Evolutionary conservation across 1,284 basidiomycete species (phyloP), one percentile per base, ranked within the genome.

Genomic region (Ceratobasidium sp.): DNA sequence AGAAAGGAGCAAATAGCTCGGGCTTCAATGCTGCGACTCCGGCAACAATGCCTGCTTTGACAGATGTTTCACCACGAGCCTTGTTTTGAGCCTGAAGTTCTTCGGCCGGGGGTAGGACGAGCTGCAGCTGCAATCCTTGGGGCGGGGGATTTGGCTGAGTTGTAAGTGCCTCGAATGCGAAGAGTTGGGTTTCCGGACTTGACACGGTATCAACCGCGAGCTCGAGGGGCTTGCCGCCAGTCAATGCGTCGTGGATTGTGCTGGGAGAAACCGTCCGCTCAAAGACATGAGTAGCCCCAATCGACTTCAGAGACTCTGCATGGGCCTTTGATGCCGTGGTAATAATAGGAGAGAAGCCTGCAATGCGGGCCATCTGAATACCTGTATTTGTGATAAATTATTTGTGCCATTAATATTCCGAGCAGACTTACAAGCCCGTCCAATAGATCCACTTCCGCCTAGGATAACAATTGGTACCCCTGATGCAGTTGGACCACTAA

Each of bases 241-340:
- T 79, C 2, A 57, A 52, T 4, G 26, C 50, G 5, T 38, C 54
- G 28, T 57, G 54, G 32, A 57, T 57, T 35, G 8, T 38, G 9
- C 7, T 74, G 28, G 86, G 78, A 11, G 76, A 59, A 16, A 79
- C 58, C 21, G 81, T 78, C 46, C 86, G 82, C 73, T 88, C 85
- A 61, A 89, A 78, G 62, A 87, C 80, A 52, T 86, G 80, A 0
- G 86, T 86, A 0, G 87, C 89, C 1, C 89, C 88, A 26, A 87
- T 80, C 0, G 81, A 79, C 76, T 84, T 85, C 72, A 90, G 82
- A 44, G 78, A 77, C 0, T 78, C 79, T n/a, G 78, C 76, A 75
- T 88, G 84, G 74, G 82, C 82, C 16, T 77, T 76, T 6, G 86
- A 88, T 1, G 87, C 83, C 1, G 85, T 77, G 47, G 76, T 71